Base-by-base conservation (phyloP, 2,329 filamentous ascomycete species). In the Beauveria sp. region DNA sequence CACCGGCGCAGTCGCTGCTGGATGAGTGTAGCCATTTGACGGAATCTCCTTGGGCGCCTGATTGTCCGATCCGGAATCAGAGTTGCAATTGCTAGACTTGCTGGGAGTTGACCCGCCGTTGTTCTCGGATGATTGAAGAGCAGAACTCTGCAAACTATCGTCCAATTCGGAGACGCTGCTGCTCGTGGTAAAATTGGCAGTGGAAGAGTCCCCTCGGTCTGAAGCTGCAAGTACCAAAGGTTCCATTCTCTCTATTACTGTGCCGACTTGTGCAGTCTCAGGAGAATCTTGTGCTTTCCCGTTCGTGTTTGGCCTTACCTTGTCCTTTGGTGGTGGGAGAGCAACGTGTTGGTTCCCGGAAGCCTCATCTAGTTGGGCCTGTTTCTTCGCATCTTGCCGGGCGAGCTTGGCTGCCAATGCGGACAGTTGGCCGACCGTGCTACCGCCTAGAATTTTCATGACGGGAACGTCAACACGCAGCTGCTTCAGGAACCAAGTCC, bases 401-500 rank as follows among this genome's bases (percentile, higher is more conserved):
- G 49, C 49, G 10, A 52, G 49, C 3, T 52, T 52, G n/a, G 49
- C 49, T 30, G 49, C 51, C 34, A 54, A 12, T 9, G 12, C n/a
- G 8, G 51, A 54, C 20, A 54, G 34, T 26, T 56, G 53, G 0
- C 24, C 30, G 12, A 57, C 53, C 6, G 62, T 64, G 5, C 62
- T 65, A 8, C 74, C 75, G 1, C 68, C 66, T 2, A 70, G 42
- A 20, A 72, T 64, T 62, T 78, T 78, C 4, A 81, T 68, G 0
- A 81, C 73, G 0, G 78, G 75, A 1, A 82, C 70, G 51, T 81
- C 75, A 0, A 75, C 68, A 0, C 74, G 62, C 0, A 81, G 54
- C 42, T 76, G 69, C 62, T 78, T 79, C 20, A 75, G 49, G 63
- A 81, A 79, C 80, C 80, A 83, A 2, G 75, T 69, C 1, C 79